phyloP scores from a whole-genome alignment of 176 grass and related monocot genomes.

The Hordeum marinum region DNA sequence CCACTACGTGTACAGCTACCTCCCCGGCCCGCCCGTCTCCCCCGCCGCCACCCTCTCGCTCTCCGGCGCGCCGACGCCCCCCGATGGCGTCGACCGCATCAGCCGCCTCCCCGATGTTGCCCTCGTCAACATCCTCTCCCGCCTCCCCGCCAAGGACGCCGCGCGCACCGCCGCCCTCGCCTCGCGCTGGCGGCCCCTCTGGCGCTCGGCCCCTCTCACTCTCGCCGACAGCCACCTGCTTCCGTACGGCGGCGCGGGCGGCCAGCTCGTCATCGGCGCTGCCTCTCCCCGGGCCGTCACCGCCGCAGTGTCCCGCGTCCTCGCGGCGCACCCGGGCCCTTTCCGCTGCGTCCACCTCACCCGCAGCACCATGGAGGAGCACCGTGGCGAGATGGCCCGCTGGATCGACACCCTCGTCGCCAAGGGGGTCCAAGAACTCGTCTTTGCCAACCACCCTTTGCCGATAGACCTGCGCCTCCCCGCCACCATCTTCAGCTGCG shows the following conservation, averaged over 20 bases:
- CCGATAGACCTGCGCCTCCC: background rate
- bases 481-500: background rate
- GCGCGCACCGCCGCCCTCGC: background rate
- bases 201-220: background rate
- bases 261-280: background rate
- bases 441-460: background rate
- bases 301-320: background rate
- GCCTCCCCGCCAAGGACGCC: background rate
- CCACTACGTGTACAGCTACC: background rate
- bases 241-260: background rate
- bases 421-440: background rate
- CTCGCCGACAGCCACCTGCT: background rate
- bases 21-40: background rate
- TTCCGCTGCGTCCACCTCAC: background rate
- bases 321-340: background rate
- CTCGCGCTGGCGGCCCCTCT: background rate
- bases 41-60: background rate
- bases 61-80: background rate
- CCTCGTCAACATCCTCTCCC: background rate
- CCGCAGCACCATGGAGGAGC: background rate
- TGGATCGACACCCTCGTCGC: background rate
- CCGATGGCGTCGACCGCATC: background rate
- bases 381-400: background rate
- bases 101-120: background rate
- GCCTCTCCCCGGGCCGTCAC: background rate